phyloP scores from a whole-genome alignment of 441 rosid genomes.

The Jatropha multifida region DNA sequence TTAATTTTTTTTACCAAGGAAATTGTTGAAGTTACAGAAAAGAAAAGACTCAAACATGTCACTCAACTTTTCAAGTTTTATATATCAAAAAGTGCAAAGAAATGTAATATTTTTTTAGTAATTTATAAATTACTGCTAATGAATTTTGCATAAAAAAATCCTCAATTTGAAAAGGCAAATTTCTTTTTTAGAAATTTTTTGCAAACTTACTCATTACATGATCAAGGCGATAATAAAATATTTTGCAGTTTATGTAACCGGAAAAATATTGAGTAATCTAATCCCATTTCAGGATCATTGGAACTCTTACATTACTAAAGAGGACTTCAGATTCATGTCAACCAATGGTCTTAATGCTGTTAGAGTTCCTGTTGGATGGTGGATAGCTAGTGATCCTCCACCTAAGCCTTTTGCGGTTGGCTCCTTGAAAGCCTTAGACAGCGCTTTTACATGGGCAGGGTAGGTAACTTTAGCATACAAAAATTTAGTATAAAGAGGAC shows the following conservation, averaged over 20 bases:
- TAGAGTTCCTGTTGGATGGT: conserved; percentile 46
- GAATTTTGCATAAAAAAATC: too few relatives aligned
- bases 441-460: conserved; percentile 48
- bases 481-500: too few relatives aligned
- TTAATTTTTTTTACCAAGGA: too few relatives aligned
- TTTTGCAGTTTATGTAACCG: too few relatives aligned
- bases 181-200: not conserved
- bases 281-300: conserved; percentile 34
- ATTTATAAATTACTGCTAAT: too few relatives aligned
- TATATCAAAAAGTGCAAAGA: too few relatives aligned
- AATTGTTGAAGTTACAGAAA: too few relatives aligned
- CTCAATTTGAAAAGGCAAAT: too few relatives aligned
- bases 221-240: not conserved
- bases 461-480: not conserved
- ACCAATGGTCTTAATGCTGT: conserved; percentile 32
- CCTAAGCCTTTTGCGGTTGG: conserved; percentile 45
- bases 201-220: not conserved
- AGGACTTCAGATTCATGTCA: conserved; percentile 39
- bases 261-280: too few relatives aligned
- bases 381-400: conserved; percentile 37
- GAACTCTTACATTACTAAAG: conserved; percentile 34
- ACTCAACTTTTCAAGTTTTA: too few relatives aligned
- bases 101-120: too few relatives aligned
- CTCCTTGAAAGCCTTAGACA: conserved; percentile 40
- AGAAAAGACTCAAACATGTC: too few relatives aligned